Conservation (phyloP, 2,329 filamentous ascomycete genomes). For the Colletotrichum sp. region DNA sequence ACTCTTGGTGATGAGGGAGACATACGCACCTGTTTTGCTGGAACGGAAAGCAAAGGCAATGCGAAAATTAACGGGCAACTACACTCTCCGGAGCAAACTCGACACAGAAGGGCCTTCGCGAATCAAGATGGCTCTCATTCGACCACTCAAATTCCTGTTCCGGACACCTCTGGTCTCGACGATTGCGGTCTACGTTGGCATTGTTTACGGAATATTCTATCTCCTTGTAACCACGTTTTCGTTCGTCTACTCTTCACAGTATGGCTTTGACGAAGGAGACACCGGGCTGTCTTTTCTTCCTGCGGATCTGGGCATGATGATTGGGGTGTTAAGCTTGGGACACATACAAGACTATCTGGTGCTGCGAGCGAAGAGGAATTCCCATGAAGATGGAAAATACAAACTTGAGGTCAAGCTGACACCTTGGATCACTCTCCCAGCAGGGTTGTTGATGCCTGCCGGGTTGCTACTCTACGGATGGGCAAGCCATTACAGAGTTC, state of each 20-base stretch:
- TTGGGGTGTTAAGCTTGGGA: slow-evolving; percentile 43
- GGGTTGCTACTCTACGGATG: slow-evolving; percentile 66
- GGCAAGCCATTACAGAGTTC: slow-evolving; percentile 54
- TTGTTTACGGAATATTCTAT: slow-evolving; percentile 63
- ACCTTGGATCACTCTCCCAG: slow-evolving; percentile 27
- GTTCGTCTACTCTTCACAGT: slow-evolving; percentile 53
- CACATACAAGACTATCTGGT: slow-evolving; percentile 34
- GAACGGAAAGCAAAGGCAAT: slow-evolving; percentile 43
- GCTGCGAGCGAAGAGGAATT: slow-evolving; percentile 16
- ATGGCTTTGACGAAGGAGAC: slow-evolving; percentile 51
- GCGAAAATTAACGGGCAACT: slow-evolving; percentile 45
- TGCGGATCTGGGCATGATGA: slow-evolving; percentile 49
- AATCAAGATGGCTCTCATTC: slow-evolving; percentile 47
- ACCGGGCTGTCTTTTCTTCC: slow-evolving; percentile 59
- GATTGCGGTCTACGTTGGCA: slow-evolving; percentile 58
- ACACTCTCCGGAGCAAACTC: slow-evolving; percentile 44
- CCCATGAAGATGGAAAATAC: slow-evolving; percentile 26
- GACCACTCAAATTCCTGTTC: slow-evolving; percentile 57
- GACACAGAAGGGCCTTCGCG: slow-evolving; percentile 31
- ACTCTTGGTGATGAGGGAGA: slow-evolving; percentile 46
- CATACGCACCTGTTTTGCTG: slow-evolving; percentile 45
- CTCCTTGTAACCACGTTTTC: slow-evolving; percentile 61
- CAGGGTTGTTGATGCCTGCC: slow-evolving; percentile 37
- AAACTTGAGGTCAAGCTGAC: slow-evolving; percentile 33
- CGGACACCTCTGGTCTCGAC: slow-evolving; percentile 55